Percentiles rank a stretch among this genome's conserved stretches.
Evolutionary conservation across 1,139 yeast genomes (phyloP).

Genomic region (Zygosaccharomyces pseudobailii): DNA sequence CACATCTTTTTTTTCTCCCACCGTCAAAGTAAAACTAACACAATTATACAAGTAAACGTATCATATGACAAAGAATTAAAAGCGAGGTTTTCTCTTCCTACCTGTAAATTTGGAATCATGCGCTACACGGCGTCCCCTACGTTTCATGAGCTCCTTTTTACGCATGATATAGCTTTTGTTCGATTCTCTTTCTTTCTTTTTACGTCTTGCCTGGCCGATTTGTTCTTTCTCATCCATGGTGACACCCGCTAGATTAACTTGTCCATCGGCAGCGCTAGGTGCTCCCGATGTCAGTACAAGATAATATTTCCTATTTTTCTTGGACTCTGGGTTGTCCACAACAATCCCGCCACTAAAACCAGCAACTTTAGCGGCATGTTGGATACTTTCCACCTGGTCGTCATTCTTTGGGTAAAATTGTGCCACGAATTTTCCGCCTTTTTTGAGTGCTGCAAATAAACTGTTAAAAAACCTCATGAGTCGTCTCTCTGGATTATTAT

Average conservation of each 20-base stretch:
- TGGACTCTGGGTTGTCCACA: conserved; percentile 89
- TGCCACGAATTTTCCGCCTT: conserved; percentile 97
- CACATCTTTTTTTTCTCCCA: neutral
- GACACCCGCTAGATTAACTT: conserved; percentile 66
- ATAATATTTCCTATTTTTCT: conserved; percentile 85
- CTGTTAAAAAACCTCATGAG: conserved; percentile 80
- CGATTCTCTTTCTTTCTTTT: conserved; percentile 58
- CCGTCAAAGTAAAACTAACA: neutral
- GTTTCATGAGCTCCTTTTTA: conserved; percentile 90
- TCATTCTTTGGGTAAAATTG: conserved; percentile 95
- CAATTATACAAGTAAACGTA: neutral
- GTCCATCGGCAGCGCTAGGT: conserved; percentile 35
- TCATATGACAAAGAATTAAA: conserved; percentile 38
- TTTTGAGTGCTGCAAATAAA: conserved; percentile 73
- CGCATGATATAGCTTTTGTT: conserved; percentile 78
- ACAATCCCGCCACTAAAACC: conserved; percentile 97
- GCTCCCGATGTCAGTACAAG: conserved; percentile 86
- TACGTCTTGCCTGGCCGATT: conserved; percentile 45
- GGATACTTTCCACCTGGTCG: conserved; percentile 69
- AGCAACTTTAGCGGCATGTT: conserved; percentile 83
- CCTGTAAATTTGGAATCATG: conserved; percentile 90
- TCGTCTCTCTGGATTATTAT: conserved; percentile 83
- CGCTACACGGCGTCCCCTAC: conserved; percentile 87
- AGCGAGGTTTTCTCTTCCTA: conserved; percentile 83
- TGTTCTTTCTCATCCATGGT: conserved; percentile 62